These are phyloP conservation scores for Alternaria longipes DNA, from an alignment of 2,329 filamentous ascomycete species.

Conservation along the genomic window DNA sequence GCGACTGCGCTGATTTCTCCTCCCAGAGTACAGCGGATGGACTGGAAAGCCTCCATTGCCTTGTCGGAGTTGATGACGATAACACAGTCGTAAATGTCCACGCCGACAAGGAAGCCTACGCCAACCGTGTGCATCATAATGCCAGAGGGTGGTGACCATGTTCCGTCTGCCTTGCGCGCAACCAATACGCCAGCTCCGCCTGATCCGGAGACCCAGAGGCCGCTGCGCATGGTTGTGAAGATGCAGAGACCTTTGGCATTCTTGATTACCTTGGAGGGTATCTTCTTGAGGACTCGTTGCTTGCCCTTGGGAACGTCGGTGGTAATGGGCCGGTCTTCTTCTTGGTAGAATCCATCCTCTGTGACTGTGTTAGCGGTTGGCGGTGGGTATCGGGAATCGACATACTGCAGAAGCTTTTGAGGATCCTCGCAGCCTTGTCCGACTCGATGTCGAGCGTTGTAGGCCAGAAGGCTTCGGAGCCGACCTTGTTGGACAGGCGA, in stretches of 20 bases:
- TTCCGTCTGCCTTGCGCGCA: conserved; percentile 82
- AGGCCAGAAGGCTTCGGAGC: conserved; percentile 85
- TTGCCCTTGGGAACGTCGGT: conserved; percentile 66
- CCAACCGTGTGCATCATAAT: conserved; percentile 90
- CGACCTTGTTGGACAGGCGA: conserved; percentile 80
- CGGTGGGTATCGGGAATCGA: conserved; percentile 38
- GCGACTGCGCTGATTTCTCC: conserved; percentile 79
- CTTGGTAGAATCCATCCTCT: conserved; percentile 74
- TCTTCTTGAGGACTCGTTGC: conserved; percentile 78
- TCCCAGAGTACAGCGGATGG: conserved; percentile 79
- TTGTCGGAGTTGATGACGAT: conserved; percentile 89
- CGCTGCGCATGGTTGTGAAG: conserved; percentile 95
- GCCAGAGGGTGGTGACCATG: conserved; percentile 90
- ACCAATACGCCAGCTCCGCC: conserved; percentile 90
- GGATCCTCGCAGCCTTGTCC: conserved; percentile 88
- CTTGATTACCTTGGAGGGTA: conserved; percentile 82
- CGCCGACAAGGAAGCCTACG: conserved; percentile 87
- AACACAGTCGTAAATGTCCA: conserved; percentile 96
- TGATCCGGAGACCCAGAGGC: conserved; percentile 89
- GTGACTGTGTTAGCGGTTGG: conserved; percentile 32
- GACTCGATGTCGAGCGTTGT: conserved; percentile 86
- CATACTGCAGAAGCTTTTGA: conserved; percentile 89
- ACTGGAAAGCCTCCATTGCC: conserved; percentile 84
- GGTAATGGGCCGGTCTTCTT: conserved; percentile 58
- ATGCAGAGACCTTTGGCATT: conserved; percentile 91